Percentiles rank a stretch among this genome's conserved stretches.
Evolutionary conservation across 306 rosid species (phyloP).

Genomic region (Cyamopsis tetragonoloba): DNA sequence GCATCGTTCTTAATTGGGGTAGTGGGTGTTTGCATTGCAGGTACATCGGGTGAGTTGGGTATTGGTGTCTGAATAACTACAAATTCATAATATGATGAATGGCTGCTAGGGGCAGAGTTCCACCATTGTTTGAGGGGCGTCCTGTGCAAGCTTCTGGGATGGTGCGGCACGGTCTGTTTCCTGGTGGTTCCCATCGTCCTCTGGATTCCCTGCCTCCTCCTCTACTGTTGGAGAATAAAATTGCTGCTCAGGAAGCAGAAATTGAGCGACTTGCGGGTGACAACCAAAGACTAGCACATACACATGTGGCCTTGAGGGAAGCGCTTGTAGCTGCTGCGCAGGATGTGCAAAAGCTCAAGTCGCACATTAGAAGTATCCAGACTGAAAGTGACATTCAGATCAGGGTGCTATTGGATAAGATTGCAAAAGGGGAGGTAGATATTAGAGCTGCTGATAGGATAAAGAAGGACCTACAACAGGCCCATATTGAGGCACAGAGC

Average conservation of each 20-base stretch:
- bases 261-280: conserved; percentile 61
- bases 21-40: neutral
- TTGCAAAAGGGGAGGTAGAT: conserved; percentile 57
- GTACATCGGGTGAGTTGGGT: neutral
- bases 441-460: conserved; percentile 58
- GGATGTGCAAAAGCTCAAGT: conserved; percentile 59
- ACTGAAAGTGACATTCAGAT: conserved; percentile 83
- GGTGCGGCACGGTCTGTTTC: conserved; percentile 57
- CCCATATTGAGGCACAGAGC: conserved; percentile 63
- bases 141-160: conserved; percentile 41
- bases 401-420: conserved; percentile 68
- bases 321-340: conserved; percentile 57
- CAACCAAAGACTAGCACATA: conserved; percentile 59
- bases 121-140: conserved; percentile 34
- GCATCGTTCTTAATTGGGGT: neutral
- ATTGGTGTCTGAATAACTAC: conserved; percentile 19
- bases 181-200: conserved; percentile 39
- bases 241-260: conserved; percentile 68
- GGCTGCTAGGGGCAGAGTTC: conserved; percentile 45
- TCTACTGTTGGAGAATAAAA: conserved; percentile 57
- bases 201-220: conserved; percentile 33
- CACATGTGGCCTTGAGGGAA: conserved; percentile 59
- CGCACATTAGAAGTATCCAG: conserved; percentile 74
- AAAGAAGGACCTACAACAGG: conserved; percentile 65
- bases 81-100: conserved; percentile 26